Percentiles rank a stretch among this genome's conserved stretches.
Conservation (phyloP, 2,329 filamentous ascomycete species). For the Xylariales sp. region DNA sequence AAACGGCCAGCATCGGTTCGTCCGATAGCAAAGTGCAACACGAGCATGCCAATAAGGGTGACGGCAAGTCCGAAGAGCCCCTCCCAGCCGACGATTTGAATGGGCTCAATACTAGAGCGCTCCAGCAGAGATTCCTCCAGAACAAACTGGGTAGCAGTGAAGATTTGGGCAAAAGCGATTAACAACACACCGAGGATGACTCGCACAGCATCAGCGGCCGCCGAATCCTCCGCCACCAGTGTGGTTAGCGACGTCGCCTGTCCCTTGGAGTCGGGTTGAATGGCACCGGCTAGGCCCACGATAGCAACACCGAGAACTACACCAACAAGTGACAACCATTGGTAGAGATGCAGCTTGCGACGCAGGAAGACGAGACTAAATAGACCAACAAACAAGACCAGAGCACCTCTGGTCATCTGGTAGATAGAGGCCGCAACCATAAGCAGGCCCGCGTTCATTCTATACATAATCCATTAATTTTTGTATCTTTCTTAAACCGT, state of each 20-base stretch:
- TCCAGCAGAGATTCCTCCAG: constrained; percentile 92
- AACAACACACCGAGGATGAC: constrained; percentile 87
- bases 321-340: constrained; percentile 89
- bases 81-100: constrained; percentile 96
- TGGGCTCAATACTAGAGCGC: constrained; percentile 74
- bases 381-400: constrained; percentile 94
- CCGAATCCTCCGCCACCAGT: constrained; percentile 51
- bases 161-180: constrained; percentile 94
- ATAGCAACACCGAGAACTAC: constrained; percentile 90
- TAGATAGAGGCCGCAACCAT: constrained; percentile 97
- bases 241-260: constrained; percentile 49
- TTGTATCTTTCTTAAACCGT: too few species aligned
- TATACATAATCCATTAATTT: too few species aligned
- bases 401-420: constrained; percentile 95
- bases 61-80: constrained; percentile 88
- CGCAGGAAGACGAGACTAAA: constrained; percentile 94
- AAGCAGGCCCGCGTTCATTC: constrained; percentile 92
- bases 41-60: constrained; percentile 81
- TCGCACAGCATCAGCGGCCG: constrained; percentile 64
- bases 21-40: constrained; percentile 83
- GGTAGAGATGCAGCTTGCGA: constrained; percentile 83
- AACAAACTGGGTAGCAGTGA: constrained; percentile 96
- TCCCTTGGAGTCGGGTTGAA: constrained; percentile 76
- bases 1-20: constrained; percentile 76
- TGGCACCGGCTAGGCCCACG: constrained; percentile 87